Percentiles rank a stretch among this genome's conserved stretches.
Conservation (phyloP, 1,284 basidiomycete genomes). For the Ustilago shanxiensis region DNA sequence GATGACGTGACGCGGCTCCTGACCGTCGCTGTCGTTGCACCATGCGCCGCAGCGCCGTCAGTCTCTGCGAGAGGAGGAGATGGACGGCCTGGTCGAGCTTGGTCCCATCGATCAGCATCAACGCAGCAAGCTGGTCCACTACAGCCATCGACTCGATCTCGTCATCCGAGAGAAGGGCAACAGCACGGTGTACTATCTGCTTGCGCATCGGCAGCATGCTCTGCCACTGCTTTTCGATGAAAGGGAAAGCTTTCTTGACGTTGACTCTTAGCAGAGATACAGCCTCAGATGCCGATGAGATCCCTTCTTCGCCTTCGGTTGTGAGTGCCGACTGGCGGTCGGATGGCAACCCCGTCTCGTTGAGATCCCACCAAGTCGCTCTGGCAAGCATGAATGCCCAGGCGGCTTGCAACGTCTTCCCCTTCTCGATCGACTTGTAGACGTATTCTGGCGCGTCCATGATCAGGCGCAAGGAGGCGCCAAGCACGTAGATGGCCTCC, state of each 20-base stretch:
- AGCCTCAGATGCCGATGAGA: conserved; percentile 28
- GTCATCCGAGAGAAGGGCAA: conserved; percentile 38
- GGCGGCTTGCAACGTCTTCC: conserved; percentile 51
- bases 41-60: conserved; percentile 31
- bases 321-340: conserved; percentile 11
- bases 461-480: conserved; percentile 53
- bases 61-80: conserved; percentile 43
- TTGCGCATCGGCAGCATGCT: conserved; percentile 58
- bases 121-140: conserved; percentile 45
- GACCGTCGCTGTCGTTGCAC: conserved; percentile 17
- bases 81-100: conserved; percentile 33
- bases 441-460: conserved; percentile 60
- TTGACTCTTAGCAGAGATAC: conserved; percentile 37
- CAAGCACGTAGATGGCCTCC: conserved; percentile 48
- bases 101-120: conserved; percentile 44
- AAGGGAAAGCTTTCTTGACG: conserved; percentile 51
- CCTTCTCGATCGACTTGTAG: conserved; percentile 59
- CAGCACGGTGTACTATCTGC: conserved; percentile 48
- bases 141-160: conserved; percentile 42
- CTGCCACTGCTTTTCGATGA: conserved; percentile 58
- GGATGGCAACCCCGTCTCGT: conserved; percentile 14
- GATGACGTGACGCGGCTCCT: conserved; percentile 4
- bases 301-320: conserved; percentile 18
- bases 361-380: conserved; percentile 46
- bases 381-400: conserved; percentile 56